A percentile compares a stretch with the other conserved stretches of the same genome.
phyloP scores from a whole-genome alignment of 2,329 filamentous ascomycete species.

The Epichloe gansuensis region DNA sequence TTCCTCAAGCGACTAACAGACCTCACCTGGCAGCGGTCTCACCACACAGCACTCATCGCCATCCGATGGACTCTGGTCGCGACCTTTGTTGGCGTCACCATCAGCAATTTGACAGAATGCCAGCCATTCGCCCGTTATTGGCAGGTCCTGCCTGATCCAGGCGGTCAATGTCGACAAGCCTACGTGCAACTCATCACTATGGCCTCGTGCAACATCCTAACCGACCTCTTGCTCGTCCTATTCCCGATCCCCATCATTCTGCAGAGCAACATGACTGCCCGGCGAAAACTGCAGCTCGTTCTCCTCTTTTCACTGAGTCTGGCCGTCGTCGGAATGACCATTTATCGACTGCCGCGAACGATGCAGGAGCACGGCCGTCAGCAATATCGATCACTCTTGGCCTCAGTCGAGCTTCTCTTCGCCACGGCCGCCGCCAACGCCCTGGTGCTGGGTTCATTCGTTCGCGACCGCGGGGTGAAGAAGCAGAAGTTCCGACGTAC shows the following conservation, averaged over 20 bases:
- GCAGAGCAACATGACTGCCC: slow-evolving; percentile 60
- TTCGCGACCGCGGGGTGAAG: slow-evolving; percentile 81
- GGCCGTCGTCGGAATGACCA: slow-evolving; percentile 64
- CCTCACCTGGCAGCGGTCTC: slow-evolving; percentile 67
- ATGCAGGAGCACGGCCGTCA: slow-evolving; percentile 61
- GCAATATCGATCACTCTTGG: slow-evolving; percentile 77
- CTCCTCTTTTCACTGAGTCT: slow-evolving; percentile 77
- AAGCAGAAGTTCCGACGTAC: slow-evolving; percentile 69
- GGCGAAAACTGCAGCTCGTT: slow-evolving; percentile 68
- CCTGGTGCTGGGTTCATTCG: slow-evolving; percentile 82
- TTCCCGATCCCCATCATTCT: slow-evolving; percentile 87
- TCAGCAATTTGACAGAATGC: slow-evolving; percentile 77
- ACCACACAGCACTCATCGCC: slow-evolving; percentile 56
- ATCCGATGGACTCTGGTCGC: slow-evolving; percentile 63
- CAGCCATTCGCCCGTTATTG: slow-evolving; percentile 63
- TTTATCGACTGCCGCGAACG: slow-evolving; percentile 70
- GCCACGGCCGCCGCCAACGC: slow-evolving; percentile 80
- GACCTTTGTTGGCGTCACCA: slow-evolving; percentile 72
- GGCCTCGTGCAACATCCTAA: slow-evolving; percentile 79
- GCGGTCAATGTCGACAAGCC: slow-evolving; percentile 72
- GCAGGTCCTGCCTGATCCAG: slow-evolving; percentile 78
- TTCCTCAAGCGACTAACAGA: slow-evolving; percentile 80
- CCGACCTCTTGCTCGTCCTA: slow-evolving; percentile 73
- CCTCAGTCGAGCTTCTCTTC: slow-evolving; percentile 81
- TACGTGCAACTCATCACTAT: slow-evolving; percentile 82